Percentiles rank a stretch among this genome's conserved stretches.
Conservation (phyloP, 2,329 filamentous ascomycete genomes). For the Colletotrichum graminicola region DNA sequence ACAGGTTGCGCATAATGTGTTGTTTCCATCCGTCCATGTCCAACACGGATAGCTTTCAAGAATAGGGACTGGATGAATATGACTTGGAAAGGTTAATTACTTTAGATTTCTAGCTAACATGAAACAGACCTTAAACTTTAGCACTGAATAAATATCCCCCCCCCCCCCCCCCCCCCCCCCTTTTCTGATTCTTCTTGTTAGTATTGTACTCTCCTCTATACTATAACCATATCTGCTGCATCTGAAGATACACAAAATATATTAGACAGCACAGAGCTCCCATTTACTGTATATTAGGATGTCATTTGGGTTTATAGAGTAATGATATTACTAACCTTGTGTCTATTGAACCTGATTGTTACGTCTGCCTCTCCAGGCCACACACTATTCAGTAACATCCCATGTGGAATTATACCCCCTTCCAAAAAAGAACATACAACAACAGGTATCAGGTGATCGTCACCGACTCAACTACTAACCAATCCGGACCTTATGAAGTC, state of each 20-base stretch:
- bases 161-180: too few species aligned
- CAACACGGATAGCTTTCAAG: not conserved
- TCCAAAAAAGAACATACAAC: too few species aligned
- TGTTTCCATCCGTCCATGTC: not conserved
- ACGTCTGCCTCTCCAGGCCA: not conserved
- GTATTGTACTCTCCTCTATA: too few species aligned
- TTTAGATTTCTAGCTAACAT: not conserved
- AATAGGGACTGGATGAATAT: too few species aligned
- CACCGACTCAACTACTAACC: too few species aligned
- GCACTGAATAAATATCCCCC: not conserved
- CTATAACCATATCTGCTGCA: not conserved
- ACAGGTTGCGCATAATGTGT: not conserved
- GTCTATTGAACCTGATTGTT: not conserved
- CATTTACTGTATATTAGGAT: accelerated
- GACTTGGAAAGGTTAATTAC: not conserved
- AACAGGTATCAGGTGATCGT: too few species aligned
- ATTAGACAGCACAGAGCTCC: not conserved
- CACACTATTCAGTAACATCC: too few species aligned
- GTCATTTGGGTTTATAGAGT: not conserved
- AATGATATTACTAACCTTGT: not conserved
- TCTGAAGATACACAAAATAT: not conserved
- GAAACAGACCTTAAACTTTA: not conserved
- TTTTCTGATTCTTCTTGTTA: not conserved
- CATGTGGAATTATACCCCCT: too few species aligned
- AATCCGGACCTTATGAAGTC: too few species aligned